Conservation (phyloP, 108 stramenopile genomes). For the Nannochloropsis oceanica region DNA sequence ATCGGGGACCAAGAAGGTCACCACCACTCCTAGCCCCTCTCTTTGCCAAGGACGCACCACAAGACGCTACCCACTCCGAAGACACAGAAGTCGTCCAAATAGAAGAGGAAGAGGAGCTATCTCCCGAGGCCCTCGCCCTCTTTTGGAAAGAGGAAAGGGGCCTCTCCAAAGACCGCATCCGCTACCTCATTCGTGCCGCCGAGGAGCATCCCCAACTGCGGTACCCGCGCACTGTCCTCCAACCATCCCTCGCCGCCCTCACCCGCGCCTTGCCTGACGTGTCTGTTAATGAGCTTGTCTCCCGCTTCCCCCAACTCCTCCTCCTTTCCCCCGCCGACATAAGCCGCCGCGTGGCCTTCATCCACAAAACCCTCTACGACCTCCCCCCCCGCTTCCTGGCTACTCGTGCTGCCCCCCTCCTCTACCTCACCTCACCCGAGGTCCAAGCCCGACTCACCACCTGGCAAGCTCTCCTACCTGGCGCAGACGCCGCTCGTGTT, state of each 20-base stretch:
- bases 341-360: background rate
- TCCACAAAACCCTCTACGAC: background rate
- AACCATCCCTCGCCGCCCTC: background rate
- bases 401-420: background rate
- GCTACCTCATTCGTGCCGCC: background rate
- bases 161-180: background rate
- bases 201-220: background rate
- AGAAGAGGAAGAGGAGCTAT: background rate
- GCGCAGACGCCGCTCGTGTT: background rate
- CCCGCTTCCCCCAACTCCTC: background rate
- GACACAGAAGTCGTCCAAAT: background rate
- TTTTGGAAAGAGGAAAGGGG: background rate
- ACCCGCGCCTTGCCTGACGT: background rate
- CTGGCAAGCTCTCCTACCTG: background rate
- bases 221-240: background rate
- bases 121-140: background rate
- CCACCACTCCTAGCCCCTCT: too few relatives aligned
- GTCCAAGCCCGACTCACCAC: background rate
- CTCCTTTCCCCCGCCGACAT: background rate
- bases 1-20: too few relatives aligned
- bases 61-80: background rate
- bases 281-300: background rate
- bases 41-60: background rate
- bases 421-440: background rate
- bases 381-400: background rate